These are phyloP conservation scores for Amanita rubescens DNA, from an alignment of 768 basidiomycete species.

Conservation along the genomic window DNA sequence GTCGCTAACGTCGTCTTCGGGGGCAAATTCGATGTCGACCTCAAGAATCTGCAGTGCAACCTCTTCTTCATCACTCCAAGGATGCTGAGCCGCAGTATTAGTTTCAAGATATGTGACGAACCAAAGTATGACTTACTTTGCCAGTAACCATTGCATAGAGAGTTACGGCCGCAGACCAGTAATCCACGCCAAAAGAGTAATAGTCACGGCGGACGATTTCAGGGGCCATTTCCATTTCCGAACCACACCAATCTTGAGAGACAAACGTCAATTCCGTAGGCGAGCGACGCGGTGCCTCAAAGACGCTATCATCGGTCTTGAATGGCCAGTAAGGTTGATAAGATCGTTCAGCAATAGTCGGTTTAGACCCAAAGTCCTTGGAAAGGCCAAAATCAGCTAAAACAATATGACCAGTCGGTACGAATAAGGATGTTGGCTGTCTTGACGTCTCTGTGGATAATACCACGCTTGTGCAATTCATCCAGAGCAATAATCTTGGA, in stretches of 20 bases:
- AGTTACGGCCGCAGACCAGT: constrained; percentile 76
- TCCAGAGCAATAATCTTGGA: constrained; percentile 23
- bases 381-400: constrained; percentile 27
- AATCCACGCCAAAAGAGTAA: constrained; percentile 38
- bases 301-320: constrained; percentile 15
- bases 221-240: constrained; percentile 26
- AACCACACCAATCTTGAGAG: constrained; percentile 20
- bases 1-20: constrained; percentile 19
- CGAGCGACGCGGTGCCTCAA: constrained; percentile 14
- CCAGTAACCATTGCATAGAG: constrained; percentile 69
- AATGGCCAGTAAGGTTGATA: constrained; percentile 28
- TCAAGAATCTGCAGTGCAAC: constrained; percentile 13
- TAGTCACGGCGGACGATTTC: constrained; percentile 19
- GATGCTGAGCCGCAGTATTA: constrained; percentile 2
- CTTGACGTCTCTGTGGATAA: constrained; percentile 29
- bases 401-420: constrained; percentile 22
- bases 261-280: constrained; percentile 21
- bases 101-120: background rate
- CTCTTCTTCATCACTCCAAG: constrained; percentile 11
- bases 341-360: constrained; percentile 20
- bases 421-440: constrained; percentile 26
- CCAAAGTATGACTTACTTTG: constrained; percentile 19
- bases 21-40: constrained; percentile 15
- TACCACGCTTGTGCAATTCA: constrained; percentile 24
- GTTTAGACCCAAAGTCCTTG: constrained; percentile 18